phyloP scores from a whole-genome alignment of 257 asterid genomes.

The Solanum corneliomulleri region DNA sequence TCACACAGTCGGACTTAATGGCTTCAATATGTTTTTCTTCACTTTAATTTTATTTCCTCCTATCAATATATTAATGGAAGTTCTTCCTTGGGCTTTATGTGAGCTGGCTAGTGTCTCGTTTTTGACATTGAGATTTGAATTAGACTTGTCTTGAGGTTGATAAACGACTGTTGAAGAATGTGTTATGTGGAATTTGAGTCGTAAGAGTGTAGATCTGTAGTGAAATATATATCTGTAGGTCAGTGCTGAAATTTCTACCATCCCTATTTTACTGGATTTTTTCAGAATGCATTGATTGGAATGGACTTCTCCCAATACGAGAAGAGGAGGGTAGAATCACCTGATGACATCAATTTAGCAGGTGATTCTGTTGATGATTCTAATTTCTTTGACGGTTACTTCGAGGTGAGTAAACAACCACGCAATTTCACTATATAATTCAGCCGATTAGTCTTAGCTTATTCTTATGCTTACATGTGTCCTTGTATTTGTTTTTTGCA shows the following conservation, averaged over 20 bases:
- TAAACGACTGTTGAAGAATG: not conserved
- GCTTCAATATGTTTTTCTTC: not conserved
- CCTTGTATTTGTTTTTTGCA: conserved; percentile 4
- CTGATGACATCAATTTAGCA: conserved; percentile 27
- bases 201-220: not conserved
- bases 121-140: not conserved
- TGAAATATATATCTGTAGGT: not conserved
- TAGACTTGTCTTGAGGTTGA: not conserved
- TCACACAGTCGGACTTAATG: not conserved
- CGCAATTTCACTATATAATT: not conserved
- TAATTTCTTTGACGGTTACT: conserved; percentile 28
- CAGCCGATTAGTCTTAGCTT: not conserved
- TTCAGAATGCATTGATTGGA: conserved; percentile 62
- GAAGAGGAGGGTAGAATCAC: conserved; percentile 34
- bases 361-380: conserved; percentile 31
- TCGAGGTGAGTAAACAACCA: conserved; percentile 32
- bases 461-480: not conserved
- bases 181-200: not conserved
- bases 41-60: not conserved
- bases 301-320: conserved; percentile 58
- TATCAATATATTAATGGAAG: not conserved
- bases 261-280: conserved; percentile 8
- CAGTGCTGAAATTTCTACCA: not conserved
- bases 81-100: not conserved
- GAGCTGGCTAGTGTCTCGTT: not conserved